phyloP scores from a whole-genome alignment of 768 basidiomycete genomes.

The Suillus paluster region DNA sequence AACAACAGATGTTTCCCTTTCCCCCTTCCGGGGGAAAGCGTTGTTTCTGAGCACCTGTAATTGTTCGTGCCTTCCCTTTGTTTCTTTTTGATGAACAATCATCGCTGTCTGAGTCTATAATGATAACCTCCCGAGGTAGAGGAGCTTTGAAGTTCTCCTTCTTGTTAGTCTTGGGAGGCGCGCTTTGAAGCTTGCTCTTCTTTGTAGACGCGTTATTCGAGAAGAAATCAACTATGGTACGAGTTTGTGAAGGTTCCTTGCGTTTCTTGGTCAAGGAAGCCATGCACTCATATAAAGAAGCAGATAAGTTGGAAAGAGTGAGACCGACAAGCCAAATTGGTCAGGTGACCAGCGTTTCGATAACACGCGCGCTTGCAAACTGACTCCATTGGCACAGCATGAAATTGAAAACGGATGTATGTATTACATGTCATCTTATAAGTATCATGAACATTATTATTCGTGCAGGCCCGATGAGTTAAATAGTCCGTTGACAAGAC shows the following conservation, averaged over 20 bases:
- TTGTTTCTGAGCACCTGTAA: background rate
- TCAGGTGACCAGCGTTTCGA: background rate
- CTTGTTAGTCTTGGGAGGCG: constrained; percentile 10
- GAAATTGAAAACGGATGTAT: background rate
- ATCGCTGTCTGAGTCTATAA: constrained; percentile 69
- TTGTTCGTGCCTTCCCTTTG: background rate
- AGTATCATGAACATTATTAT: background rate
- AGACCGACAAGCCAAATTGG: background rate
- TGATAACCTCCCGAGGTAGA: constrained; percentile 48
- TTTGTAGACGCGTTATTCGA: constrained; percentile 25
- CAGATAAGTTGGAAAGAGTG: background rate
- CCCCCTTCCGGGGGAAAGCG: background rate
- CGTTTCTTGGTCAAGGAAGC: constrained; percentile 41
- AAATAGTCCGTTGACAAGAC: background rate
- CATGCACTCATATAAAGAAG: constrained; percentile 30
- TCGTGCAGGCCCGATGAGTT: background rate
- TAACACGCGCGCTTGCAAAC: background rate
- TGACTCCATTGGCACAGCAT: background rate
- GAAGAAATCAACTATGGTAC: constrained; percentile 55
- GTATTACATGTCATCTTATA: too few species aligned
- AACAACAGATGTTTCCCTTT: background rate
- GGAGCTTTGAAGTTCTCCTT: constrained; percentile 12
- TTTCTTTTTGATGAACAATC: constrained; percentile 15
- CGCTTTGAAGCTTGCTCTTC: constrained; percentile 19
- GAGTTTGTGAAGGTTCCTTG: constrained; percentile 32